Evolutionary conservation across 805 yeast genomes (phyloP).

Genomic region (Metschnikowia gelsemii): DNA sequence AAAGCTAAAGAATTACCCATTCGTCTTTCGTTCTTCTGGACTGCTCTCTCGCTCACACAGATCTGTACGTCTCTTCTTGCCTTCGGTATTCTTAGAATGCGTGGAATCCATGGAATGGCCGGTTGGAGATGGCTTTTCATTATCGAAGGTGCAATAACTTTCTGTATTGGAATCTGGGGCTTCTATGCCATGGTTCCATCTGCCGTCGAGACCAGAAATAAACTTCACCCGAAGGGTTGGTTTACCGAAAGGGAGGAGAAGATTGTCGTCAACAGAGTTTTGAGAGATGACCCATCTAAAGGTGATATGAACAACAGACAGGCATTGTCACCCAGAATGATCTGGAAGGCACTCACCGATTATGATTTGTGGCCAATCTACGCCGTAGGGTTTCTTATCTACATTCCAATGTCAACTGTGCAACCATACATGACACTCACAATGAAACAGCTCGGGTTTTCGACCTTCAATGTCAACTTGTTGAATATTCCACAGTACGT

Average conservation of each 20-base stretch:
- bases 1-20: slow-evolving; percentile 57
- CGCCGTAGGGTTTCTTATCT: slow-evolving; percentile 42
- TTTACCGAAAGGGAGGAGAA: slow-evolving; percentile 52
- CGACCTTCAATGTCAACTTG: slow-evolving; percentile 51
- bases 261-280: slow-evolving; percentile 55
- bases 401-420: slow-evolving; percentile 19
- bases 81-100: slow-evolving; percentile 52
- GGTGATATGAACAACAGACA: slow-evolving; percentile 66
- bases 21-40: slow-evolving; percentile 60
- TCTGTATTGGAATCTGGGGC: slow-evolving; percentile 48
- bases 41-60: slow-evolving; percentile 49
- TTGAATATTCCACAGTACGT: slow-evolving; percentile 51
- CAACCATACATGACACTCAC: slow-evolving; percentile 48
- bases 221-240: slow-evolving; percentile 52
- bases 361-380: slow-evolving; percentile 58
- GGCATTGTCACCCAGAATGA: slow-evolving; percentile 42
- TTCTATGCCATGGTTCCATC: slow-evolving; percentile 54
- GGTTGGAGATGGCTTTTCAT: slow-evolving; percentile 70
- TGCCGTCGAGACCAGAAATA: slow-evolving; percentile 50
- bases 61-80: slow-evolving; percentile 48
- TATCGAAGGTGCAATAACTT: slow-evolving; percentile 60
- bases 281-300: slow-evolving; percentile 60
- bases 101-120: slow-evolving; percentile 43
- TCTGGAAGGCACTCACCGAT: slow-evolving; percentile 45
- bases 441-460: slow-evolving; percentile 49